Evolutionary conservation across 495 filamentous ascomycete species (phyloP).

Genomic region (Oleoguttula mirabilis): DNA sequence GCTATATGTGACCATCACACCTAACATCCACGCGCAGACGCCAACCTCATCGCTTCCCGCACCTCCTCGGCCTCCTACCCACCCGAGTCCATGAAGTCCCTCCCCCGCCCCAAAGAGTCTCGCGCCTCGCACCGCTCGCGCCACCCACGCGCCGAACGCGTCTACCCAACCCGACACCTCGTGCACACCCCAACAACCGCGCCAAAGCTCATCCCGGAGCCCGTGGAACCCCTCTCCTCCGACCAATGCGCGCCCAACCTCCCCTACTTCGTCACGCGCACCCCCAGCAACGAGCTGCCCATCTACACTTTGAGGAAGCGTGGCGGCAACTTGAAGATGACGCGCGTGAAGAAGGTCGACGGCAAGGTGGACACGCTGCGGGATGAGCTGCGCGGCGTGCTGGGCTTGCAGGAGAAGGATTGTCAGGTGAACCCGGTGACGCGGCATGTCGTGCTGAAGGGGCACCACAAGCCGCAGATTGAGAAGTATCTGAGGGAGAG

Average conservation of each 20-base stretch:
- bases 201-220: constrained; percentile 33
- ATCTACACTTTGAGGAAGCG: constrained; percentile 67
- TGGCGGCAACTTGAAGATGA: constrained; percentile 66
- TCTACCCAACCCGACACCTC: constrained; percentile 17
- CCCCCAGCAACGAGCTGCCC: constrained; percentile 55
- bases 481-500: constrained; percentile 19
- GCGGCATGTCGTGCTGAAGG: constrained; percentile 28
- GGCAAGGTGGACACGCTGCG: constrained; percentile 39
- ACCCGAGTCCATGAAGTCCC: constrained; percentile 13
- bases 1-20: neutral
- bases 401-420: constrained; percentile 26
- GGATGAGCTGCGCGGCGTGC: constrained; percentile 26
- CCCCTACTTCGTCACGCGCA: constrained; percentile 65
- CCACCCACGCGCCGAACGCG: constrained; percentile 19
- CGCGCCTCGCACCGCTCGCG: constrained; percentile 21
- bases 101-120: constrained; percentile 22
- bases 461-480: constrained; percentile 17
- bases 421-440: constrained; percentile 30
- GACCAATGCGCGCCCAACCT: constrained; percentile 17
- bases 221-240: constrained; percentile 14
- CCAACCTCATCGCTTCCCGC: constrained; percentile 17
- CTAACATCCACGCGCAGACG: constrained; percentile 3
- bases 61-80: constrained; percentile 17
- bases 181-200: constrained; percentile 8
- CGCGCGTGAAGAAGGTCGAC: constrained; percentile 63